phyloP scores from a whole-genome alignment of 129 eudicot genomes.

The Saposhnikovia divaricata region DNA sequence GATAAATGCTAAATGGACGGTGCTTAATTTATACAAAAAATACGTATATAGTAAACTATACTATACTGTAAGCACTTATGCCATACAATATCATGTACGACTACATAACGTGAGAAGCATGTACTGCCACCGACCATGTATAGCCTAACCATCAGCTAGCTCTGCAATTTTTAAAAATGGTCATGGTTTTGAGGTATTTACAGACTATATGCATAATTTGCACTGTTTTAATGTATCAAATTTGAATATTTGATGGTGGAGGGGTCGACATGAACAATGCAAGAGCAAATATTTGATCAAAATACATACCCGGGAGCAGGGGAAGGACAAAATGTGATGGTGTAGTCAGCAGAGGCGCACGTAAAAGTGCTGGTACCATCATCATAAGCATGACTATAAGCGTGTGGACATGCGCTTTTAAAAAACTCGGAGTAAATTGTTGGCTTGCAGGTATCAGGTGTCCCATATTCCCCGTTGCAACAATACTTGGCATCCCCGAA shows the following conservation, averaged over 20 bases:
- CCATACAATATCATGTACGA: too few relatives aligned
- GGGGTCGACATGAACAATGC: background rate
- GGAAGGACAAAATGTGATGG: constrained; percentile 63
- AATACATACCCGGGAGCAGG: constrained; percentile 22
- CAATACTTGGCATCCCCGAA: constrained; percentile 58
- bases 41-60: background rate
- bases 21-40: background rate
- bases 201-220: too few relatives aligned
- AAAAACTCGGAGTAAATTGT: constrained; percentile 51
- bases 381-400: constrained; percentile 84
- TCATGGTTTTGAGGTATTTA: background rate
- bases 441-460: constrained; percentile 71
- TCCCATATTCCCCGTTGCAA: constrained; percentile 57
- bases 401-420: constrained; percentile 66
- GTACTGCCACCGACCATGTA: background rate
- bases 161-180: background rate
- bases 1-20: background rate
- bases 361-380: constrained; percentile 77
- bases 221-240: background rate
- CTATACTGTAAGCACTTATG: background rate
- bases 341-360: constrained; percentile 52
- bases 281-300: background rate
- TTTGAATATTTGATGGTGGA: background rate
- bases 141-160: background rate
- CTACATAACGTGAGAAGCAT: background rate